Conservation (phyloP, 139 green algal genomes). For the Desmodesmus armatus region DNA sequence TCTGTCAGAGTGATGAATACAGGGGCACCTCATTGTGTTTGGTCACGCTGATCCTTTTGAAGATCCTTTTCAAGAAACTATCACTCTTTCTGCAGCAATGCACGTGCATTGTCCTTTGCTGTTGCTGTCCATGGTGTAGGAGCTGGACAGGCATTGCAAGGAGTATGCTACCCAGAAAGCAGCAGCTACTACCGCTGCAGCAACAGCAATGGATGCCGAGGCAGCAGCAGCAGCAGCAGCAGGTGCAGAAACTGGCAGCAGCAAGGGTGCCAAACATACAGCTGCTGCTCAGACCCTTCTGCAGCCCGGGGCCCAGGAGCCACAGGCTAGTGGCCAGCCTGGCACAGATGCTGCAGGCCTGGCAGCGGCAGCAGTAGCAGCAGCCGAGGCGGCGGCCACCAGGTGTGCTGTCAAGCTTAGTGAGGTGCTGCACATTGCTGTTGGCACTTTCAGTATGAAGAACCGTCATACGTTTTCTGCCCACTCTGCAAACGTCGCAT, state of each 20-base stretch:
- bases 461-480: too few species aligned
- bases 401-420: neutral
- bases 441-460: too few species aligned
- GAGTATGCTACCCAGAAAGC: constrained; percentile 3
- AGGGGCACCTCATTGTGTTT: too few species aligned
- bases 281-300: too few species aligned
- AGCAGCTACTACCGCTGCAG: neutral
- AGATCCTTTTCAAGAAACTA: too few species aligned
- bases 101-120: too few species aligned
- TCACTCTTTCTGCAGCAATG: neutral
- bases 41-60: too few species aligned
- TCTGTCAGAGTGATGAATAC: neutral
- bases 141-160: neutral
- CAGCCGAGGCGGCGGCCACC: neutral
- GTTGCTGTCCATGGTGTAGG: neutral
- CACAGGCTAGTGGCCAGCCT: neutral
- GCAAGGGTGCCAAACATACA: neutral
- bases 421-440: neutral
- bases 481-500: too few species aligned
- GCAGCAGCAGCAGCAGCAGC: neutral
- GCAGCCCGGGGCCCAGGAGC: neutral
- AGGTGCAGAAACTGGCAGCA: neutral
- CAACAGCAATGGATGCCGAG: neutral
- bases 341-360: neutral
- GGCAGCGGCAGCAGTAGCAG: neutral